phyloP scores from a whole-genome alignment of 495 filamentous ascomycete species.

The Hypomontagnella submonticulosa region DNA sequence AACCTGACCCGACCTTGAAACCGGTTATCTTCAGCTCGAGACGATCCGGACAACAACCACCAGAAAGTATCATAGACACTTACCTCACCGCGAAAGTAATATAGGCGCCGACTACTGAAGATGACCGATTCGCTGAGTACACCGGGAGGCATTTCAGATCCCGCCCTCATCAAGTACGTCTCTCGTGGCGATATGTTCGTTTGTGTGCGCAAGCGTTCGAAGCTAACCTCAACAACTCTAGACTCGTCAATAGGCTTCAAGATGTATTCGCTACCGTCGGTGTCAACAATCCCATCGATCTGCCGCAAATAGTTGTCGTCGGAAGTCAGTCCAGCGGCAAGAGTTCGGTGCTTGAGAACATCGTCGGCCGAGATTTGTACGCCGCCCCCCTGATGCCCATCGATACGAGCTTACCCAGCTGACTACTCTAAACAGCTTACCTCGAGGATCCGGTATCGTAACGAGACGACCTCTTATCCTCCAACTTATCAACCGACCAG shows the following conservation, averaged over 20 bases:
- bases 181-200: constrained; percentile 45
- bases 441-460: constrained; percentile 97
- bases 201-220: constrained; percentile 27
- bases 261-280: constrained; percentile 99
- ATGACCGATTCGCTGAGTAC: constrained; percentile 52
- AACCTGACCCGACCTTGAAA: constrained; percentile 20
- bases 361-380: constrained; percentile 98
- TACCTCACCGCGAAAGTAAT: constrained; percentile 12
- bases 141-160: constrained; percentile 67
- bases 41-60: constrained; percentile 8
- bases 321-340: constrained; percentile 99
- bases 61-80: constrained; percentile 17
- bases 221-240: constrained; percentile 53
- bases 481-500: constrained; percentile 92
- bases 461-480: constrained; percentile 95
- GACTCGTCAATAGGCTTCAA: constrained; percentile 98
- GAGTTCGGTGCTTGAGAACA: constrained; percentile 99
- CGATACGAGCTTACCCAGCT: constrained; percentile 19
- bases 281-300: constrained; percentile 98
- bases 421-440: constrained; percentile 70
- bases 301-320: constrained; percentile 98
- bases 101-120: constrained; percentile 17
- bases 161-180: constrained; percentile 67
- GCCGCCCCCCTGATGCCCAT: constrained; percentile 45
- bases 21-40: constrained; percentile 14